phyloP scores from a whole-genome alignment of 768 basidiomycete species.

The Mycena albidolilacea region DNA sequence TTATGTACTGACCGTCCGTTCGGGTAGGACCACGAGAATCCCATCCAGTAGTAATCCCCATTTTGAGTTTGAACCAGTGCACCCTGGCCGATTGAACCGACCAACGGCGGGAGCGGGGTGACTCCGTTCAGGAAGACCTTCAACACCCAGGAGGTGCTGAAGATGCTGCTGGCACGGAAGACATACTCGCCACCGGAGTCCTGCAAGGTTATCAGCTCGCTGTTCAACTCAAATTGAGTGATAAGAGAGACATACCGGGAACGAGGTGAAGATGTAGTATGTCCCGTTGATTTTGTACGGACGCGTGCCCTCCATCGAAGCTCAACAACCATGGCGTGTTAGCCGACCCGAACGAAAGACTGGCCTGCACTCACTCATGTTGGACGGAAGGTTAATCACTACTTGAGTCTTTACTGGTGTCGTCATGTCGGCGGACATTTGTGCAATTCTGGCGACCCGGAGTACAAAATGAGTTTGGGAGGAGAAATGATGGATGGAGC shows the following conservation, averaged over 20 bases:
- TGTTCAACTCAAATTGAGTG: not conserved
- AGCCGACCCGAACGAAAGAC: not conserved
- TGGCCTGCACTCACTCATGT: constrained; percentile 1
- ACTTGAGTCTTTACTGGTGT: constrained; percentile 30
- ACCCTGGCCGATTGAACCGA: constrained; percentile 27
- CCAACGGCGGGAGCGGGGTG: constrained; percentile 1
- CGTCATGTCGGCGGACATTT: constrained; percentile 35
- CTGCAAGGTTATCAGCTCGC: not conserved
- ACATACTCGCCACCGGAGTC: constrained; percentile 1
- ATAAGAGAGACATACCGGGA: constrained; percentile 13
- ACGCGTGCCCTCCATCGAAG: constrained; percentile 37
- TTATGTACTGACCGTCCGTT: constrained; percentile 25
- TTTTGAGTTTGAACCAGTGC: constrained; percentile 33
- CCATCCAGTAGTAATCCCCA: constrained; percentile 38
- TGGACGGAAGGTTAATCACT: constrained; percentile 28
- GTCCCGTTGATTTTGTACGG: constrained; percentile 39
- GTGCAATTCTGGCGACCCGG: constrained; percentile 27
- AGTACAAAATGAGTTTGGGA: not conserved
- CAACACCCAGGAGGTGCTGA: constrained; percentile 18
- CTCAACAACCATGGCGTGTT: not conserved
- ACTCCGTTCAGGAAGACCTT: constrained; percentile 7
- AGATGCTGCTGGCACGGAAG: not conserved
- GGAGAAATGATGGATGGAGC: not conserved
- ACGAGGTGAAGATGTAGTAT: constrained; percentile 41
- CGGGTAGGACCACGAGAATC: constrained; percentile 39